Evolutionary conservation across 2,329 filamentous ascomycete genomes (phyloP).

Genomic region (Aspergillus ochraceus): DNA sequence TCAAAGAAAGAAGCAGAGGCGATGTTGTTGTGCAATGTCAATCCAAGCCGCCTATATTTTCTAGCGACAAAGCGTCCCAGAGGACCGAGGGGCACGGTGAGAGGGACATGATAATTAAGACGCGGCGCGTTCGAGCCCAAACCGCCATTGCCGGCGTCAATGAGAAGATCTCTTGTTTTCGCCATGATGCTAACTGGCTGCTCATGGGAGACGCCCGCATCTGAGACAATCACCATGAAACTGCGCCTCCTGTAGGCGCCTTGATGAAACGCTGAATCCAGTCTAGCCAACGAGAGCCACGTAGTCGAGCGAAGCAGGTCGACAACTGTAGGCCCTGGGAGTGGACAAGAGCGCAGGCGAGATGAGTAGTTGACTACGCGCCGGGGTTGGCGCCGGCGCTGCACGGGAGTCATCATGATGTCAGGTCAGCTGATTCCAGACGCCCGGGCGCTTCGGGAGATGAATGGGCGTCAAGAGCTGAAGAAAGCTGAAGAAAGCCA

Average conservation of each 20-base stretch:
- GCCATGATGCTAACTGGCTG: slow-evolving; percentile 16
- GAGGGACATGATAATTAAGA: slow-evolving; percentile 11
- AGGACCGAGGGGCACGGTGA: background rate
- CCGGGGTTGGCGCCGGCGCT: slow-evolving; percentile 22
- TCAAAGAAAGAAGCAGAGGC: slow-evolving; percentile 3
- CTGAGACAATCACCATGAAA: slow-evolving; percentile 26
- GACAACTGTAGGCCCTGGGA: slow-evolving; percentile 11
- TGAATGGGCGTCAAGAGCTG: background rate
- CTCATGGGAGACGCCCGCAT: slow-evolving; percentile 6
- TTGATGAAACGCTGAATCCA: slow-evolving; percentile 27
- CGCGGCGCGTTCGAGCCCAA: slow-evolving; percentile 9
- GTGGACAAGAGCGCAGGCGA: slow-evolving; percentile 10
- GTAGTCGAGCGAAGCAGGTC: slow-evolving; percentile 1
- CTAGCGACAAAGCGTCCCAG: background rate
- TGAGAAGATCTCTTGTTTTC: slow-evolving; percentile 12
- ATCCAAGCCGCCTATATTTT: background rate
- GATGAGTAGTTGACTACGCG: slow-evolving; percentile 18
- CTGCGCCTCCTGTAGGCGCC: slow-evolving; percentile 27
- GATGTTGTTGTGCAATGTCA: slow-evolving; percentile 4
- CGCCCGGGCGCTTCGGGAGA: slow-evolving; percentile 3
- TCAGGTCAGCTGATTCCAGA: slow-evolving; percentile 19
- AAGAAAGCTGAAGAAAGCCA: background rate
- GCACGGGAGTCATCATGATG: slow-evolving; percentile 11
- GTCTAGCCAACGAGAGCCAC: slow-evolving; percentile 6
- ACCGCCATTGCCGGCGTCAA: slow-evolving; percentile 16